Conservation (phyloP, 306 rosid species). For the Begonia masoniana region DNA sequence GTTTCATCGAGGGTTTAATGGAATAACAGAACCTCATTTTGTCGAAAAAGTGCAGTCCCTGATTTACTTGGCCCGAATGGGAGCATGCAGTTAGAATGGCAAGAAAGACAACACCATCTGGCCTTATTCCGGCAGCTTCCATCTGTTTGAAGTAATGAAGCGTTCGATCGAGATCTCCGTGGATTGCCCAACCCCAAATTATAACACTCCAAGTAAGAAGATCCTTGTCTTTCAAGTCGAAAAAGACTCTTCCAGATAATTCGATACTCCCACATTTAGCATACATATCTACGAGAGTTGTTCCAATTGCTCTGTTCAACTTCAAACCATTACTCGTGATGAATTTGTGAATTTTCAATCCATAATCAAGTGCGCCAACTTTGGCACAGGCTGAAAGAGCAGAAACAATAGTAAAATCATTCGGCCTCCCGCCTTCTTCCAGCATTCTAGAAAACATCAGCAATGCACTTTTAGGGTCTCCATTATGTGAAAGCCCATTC, state of each 20-base stretch:
- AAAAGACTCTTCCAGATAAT: constrained; percentile 6
- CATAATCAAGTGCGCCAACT: constrained; percentile 17
- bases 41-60: constrained; percentile 11
- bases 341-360: constrained; percentile 10
- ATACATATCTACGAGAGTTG: constrained; percentile 16
- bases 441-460: constrained; percentile 11
- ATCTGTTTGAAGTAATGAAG: constrained; percentile 9
- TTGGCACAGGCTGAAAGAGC: constrained; percentile 19
- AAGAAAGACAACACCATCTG: constrained; percentile 14
- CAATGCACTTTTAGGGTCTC: constrained; percentile 16
- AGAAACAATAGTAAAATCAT: constrained; percentile 16
- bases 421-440: constrained; percentile 14
- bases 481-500: constrained; percentile 17
- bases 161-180: constrained; percentile 8
- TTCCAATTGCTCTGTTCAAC: constrained; percentile 10
- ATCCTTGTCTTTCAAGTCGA: constrained; percentile 6
- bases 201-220: constrained; percentile 16
- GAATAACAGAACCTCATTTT: constrained; percentile 2
- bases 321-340: constrained; percentile 10
- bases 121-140: constrained; percentile 9
- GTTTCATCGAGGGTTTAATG: constrained; percentile 16
- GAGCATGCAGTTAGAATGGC: constrained; percentile 12
- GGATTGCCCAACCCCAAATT: constrained; percentile 16
- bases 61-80: constrained; percentile 10
- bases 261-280: constrained; percentile 15